Evolutionary conservation across 2,329 filamentous ascomycete genomes (phyloP).

Genomic region (Nannizziopsis barbatae): DNA sequence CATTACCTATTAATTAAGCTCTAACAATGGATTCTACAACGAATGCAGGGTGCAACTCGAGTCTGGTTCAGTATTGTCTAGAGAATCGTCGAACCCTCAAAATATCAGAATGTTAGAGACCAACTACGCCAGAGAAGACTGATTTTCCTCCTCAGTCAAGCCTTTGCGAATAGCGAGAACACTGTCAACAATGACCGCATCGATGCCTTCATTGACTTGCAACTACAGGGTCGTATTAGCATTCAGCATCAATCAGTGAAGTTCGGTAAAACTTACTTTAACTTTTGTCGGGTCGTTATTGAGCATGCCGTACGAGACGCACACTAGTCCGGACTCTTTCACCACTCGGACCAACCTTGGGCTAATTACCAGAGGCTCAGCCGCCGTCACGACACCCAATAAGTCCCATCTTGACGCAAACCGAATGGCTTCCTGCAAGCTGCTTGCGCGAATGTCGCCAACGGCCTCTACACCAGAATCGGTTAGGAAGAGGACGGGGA

Average conservation of each 20-base stretch:
- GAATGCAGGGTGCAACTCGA: too few relatives aligned
- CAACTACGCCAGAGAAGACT: neutral
- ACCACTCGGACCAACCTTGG: constrained; percentile 83
- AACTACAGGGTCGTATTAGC: constrained; percentile 38
- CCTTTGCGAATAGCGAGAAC: constrained; percentile 88
- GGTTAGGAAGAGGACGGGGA: constrained; percentile 87
- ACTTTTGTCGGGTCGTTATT: constrained; percentile 85
- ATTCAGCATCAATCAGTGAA: constrained; percentile 7
- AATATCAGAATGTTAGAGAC: neutral
- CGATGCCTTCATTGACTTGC: constrained; percentile 91
- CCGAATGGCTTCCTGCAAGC: constrained; percentile 85
- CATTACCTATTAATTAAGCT: too few relatives aligned
- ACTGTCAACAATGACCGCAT: constrained; percentile 93
- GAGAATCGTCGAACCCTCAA: too few relatives aligned
- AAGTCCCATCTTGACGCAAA: constrained; percentile 94
- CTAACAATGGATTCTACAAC: too few relatives aligned
- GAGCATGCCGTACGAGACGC: constrained; percentile 80
- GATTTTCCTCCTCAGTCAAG: constrained; percentile 45
- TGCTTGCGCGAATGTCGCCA: constrained; percentile 80
- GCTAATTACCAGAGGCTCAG: constrained; percentile 77
- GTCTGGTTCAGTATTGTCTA: too few relatives aligned
- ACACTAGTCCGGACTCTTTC: constrained; percentile 86
- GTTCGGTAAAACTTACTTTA: constrained; percentile 49
- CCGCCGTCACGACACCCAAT: constrained; percentile 79
- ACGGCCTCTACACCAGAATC: constrained; percentile 74